A percentile compares a stretch with the other conserved stretches of the same genome.
Conservation (phyloP, 2,329 filamentous ascomycete species). For the Fusarium acutatum region DNA sequence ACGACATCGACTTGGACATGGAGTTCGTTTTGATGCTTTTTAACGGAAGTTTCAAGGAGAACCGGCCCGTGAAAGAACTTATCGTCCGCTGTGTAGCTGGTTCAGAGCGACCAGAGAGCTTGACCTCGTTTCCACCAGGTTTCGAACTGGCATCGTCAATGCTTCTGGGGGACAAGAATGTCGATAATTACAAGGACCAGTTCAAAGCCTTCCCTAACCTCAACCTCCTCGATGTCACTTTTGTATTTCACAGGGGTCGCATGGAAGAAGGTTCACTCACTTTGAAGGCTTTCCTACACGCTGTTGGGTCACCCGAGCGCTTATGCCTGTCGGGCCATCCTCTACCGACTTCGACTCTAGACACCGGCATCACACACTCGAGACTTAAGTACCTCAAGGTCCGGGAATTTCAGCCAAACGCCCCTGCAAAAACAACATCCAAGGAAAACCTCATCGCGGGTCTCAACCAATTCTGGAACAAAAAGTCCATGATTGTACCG, state of each 20-base stretch:
- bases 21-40: slow-evolving; percentile 17
- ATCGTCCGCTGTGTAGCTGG: slow-evolving; percentile 2
- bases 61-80: slow-evolving; percentile 13
- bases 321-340: slow-evolving; percentile 6
- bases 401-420: not conserved
- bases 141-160: not conserved
- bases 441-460: not conserved
- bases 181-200: slow-evolving; percentile 9
- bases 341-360: not conserved
- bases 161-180: not conserved
- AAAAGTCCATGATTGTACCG: not conserved
- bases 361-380: slow-evolving; percentile 1
- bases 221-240: not conserved
- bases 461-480: slow-evolving; percentile 16
- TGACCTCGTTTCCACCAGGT: not conserved
- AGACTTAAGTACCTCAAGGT: slow-evolving; percentile 15
- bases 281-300: slow-evolving; percentile 13
- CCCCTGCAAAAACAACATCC: not conserved
- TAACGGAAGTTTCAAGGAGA: slow-evolving; percentile 6
- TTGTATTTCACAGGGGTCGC: not conserved
- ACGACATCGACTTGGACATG: slow-evolving; percentile 15
- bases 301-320: slow-evolving; percentile 15
- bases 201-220: slow-evolving; percentile 26
- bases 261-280: slow-evolving; percentile 3
- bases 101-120: not conserved